Base-by-base conservation (phyloP, 2,329 filamentous ascomycete genomes). In the Fusarium sp. region DNA sequence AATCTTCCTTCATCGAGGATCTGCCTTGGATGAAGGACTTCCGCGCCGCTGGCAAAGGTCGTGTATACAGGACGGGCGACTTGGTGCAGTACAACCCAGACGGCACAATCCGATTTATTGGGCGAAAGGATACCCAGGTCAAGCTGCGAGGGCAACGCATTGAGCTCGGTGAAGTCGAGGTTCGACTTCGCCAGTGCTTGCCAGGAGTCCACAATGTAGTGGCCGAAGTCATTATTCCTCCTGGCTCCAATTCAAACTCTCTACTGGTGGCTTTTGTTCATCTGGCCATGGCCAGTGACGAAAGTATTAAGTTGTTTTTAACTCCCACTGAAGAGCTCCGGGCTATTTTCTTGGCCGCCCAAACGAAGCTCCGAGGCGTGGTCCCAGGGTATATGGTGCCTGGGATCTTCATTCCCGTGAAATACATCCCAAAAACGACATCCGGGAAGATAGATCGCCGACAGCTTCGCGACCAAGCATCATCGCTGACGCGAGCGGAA, bases 351-450 rank as follows among this genome's bases (percentile, higher is more conserved):
- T 38, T 18, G 15, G 34, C 34, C 15, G 34, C 34, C 34, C 34
- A 38, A 38, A 38, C 3, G 15, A 38, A 38, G 34, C 34, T 38
- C 34, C 18, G 34, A 38, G 34, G 34, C 34, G 8, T 38, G 34
- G 15, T 38, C 15, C 46, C n/a, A 32, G 11, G 46, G n/a, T 54
- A 54, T n/a, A 54, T 54, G 52, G 52, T 54, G 9, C 52, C 52
- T 16, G 52, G 44, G 40, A 5, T 44, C 11, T 54, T 44, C 12
- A 54, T 54, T 32, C 52, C 52, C 20, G 24, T 54, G 25, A 54
- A 6, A 40, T n/a, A 11, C 6, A 32, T 44, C 16, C 40, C 40
- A 44, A 40, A 32, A 12, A 54, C 52, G 40, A 20, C 44, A 20
- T 44, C 52, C 30, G 52, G 27, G 2, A 54, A 54, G 52, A 54